A percentile compares a stretch with the other conserved stretches of the same genome.
Conservation (phyloP, 306 rosid genomes). For the Myrica gale region DNA sequence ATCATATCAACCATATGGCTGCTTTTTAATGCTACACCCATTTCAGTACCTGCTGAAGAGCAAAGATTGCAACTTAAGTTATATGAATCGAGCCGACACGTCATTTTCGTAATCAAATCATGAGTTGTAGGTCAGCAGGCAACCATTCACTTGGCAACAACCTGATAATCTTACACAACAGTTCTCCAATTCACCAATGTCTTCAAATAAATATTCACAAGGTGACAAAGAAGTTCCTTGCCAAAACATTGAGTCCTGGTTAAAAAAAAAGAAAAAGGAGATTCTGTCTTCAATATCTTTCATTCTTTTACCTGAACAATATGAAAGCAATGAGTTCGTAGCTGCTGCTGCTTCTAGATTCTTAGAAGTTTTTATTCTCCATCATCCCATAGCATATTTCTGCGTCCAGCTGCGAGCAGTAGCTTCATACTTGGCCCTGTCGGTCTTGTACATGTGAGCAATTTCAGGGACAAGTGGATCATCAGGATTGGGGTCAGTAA, state of each 20-base stretch:
- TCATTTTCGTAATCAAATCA: slow-evolving; percentile 21
- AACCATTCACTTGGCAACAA: slow-evolving; percentile 31
- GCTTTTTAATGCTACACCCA: not conserved
- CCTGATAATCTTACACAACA: slow-evolving; percentile 38
- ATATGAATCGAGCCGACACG: slow-evolving; percentile 7
- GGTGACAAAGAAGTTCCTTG: slow-evolving; percentile 41
- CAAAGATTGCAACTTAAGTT: not conserved
- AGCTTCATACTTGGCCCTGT: slow-evolving; percentile 74
- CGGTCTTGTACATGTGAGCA: slow-evolving; percentile 91
- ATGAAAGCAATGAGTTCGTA: slow-evolving; percentile 25
- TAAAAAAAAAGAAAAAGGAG: slow-evolving; percentile 27
- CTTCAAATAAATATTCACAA: slow-evolving; percentile 59
- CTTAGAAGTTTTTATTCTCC: not conserved
- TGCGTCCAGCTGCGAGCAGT: slow-evolving; percentile 97
- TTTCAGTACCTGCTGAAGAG: not conserved
- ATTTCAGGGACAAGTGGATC: slow-evolving; percentile 90
- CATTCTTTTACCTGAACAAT: slow-evolving; percentile 36
- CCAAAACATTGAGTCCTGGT: slow-evolving; percentile 36
- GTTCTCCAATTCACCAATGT: slow-evolving; percentile 39
- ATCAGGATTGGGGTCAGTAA: slow-evolving; percentile 88
- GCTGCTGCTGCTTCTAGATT: slow-evolving; percentile 24
- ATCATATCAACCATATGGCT: not conserved
- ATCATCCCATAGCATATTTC: slow-evolving; percentile 85
- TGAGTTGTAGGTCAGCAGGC: slow-evolving; percentile 27
- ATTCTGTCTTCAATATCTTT: slow-evolving; percentile 33